Evolutionary conservation across 441 rosid species (phyloP).

Genomic region (Gossypium lobatum): DNA sequence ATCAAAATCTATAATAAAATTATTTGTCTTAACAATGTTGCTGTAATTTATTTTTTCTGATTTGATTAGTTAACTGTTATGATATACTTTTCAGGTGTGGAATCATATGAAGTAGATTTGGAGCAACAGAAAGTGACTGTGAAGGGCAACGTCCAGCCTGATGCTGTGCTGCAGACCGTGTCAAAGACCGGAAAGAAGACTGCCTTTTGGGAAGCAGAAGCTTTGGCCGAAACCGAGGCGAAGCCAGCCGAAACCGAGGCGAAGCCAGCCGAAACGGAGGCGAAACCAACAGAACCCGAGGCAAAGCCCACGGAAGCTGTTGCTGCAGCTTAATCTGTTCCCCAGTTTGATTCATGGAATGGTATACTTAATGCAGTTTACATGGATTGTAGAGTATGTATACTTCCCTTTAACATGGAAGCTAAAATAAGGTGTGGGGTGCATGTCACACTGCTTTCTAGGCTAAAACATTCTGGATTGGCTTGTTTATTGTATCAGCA

Average conservation of each 20-base stretch:
- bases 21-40: not conserved
- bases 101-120: constrained; percentile 63
- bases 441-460: not conserved
- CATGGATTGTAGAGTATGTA: constrained; percentile 11
- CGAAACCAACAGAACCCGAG: constrained; percentile 16
- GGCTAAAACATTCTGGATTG: not conserved
- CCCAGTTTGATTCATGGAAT: not conserved
- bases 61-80: not conserved
- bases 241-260: not conserved
- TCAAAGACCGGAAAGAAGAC: constrained; percentile 86
- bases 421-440: constrained; percentile 21
- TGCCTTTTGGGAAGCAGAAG: constrained; percentile 59
- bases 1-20: too few species aligned
- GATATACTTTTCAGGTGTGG: constrained; percentile 51
- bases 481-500: not conserved
- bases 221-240: not conserved
- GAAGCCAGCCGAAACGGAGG: not conserved
- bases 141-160: constrained; percentile 75
- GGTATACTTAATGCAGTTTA: constrained; percentile 2
- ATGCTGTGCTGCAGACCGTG: constrained; percentile 72
- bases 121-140: constrained; percentile 85
- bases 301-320: constrained; percentile 33
- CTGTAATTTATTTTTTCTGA: not conserved
- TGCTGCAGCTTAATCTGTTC: constrained; percentile 23
- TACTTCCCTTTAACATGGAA: constrained; percentile 18